phyloP scores from a whole-genome alignment of 78 protist genomes.

The Bodo saltans region DNA sequence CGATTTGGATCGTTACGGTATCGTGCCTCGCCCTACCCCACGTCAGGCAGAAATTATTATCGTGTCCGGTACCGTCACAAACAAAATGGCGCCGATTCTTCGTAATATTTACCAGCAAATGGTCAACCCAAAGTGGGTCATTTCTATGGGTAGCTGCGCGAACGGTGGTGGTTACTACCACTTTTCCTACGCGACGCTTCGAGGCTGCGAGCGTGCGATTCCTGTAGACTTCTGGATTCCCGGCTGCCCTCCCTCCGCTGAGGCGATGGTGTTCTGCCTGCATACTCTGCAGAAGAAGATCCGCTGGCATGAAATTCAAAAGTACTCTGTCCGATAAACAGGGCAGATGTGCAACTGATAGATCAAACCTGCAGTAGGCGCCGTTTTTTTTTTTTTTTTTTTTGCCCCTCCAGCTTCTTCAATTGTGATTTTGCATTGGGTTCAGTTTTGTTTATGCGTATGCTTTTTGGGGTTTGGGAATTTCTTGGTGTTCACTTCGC shows the following conservation, averaged over 20 bases:
- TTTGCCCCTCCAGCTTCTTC: too few relatives aligned
- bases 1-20: slow-evolving; percentile 91
- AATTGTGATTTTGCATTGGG: too few relatives aligned
- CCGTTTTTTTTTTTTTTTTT: too few relatives aligned
- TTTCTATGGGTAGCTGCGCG: slow-evolving; percentile 94
- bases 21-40: slow-evolving; percentile 67
- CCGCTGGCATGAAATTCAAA: slow-evolving; percentile 2
- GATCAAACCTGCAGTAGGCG: too few relatives aligned
- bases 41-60: slow-evolving; percentile 93
- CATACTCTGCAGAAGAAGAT: slow-evolving; percentile 86
- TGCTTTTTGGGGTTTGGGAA: too few relatives aligned
- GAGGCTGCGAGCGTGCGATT: slow-evolving; percentile 93
- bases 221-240: slow-evolving; percentile 96
- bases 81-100: slow-evolving; percentile 96
- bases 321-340: neutral
- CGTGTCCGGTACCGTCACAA: slow-evolving; percentile 93
- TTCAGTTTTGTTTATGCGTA: too few relatives aligned
- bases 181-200: slow-evolving; percentile 89
- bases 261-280: slow-evolving; percentile 87
- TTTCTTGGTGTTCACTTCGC: too few relatives aligned
- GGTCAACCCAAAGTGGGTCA: slow-evolving; percentile 73
- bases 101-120: slow-evolving; percentile 90
- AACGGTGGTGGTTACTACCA: slow-evolving; percentile 98
- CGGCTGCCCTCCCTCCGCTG: slow-evolving; percentile 98
- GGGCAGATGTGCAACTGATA: too few relatives aligned